Base-by-base conservation (phyloP, 305 asterid genomes). In the Stenogyne calaminthoides region DNA sequence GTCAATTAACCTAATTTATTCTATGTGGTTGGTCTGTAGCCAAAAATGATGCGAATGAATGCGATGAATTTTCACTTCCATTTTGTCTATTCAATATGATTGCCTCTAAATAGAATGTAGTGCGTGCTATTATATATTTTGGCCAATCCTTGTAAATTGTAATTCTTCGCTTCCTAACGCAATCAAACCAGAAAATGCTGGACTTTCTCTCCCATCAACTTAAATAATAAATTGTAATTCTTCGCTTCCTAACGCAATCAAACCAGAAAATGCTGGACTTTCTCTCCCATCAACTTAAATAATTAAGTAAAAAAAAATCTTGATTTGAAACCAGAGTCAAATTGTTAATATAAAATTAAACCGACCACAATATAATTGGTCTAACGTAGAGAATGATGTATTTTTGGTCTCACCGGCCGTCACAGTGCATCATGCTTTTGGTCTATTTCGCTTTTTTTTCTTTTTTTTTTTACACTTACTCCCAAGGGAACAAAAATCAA, bases 1-100 rank as follows among this genome's bases (percentile, higher is more conserved):
- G 58, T 52, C 29, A 52, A 52, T 52, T 52, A 52, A 52, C 58
- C 58, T 52, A 52, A 51, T 51, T 51, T 14, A 51, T 52, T 52
- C 3, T 7, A 5, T 18, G 22, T 52, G 58, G 58, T 16, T 52
- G 22, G 58, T 16, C 58, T 52, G 7, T 52, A 6, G 9, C 54
- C 54, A 46, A 46, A n/a, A 46, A 46, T 46, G 54, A 4, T 46
- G 51, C 11, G 58, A 27, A 46, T 46, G 22, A 51, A 3, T 51
- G 9, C 57, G 6, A 18, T 54, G 29, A 54, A 7, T 54, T 54
- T 54, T 18, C 59, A 54, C 32, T 54, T 54, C 7, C 60, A 2
- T 54, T 19, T 54, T 54, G 32, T 54, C 60, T 54, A 52, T 15
- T 16, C 12, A 52, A 16, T 52, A 19, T 46, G 54, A 16, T 18